Evolutionary conservation across 1,284 basidiomycete species (phyloP), one percentile per base, ranked within the genome.

Genomic region (Porodaedalea pini): DNA sequence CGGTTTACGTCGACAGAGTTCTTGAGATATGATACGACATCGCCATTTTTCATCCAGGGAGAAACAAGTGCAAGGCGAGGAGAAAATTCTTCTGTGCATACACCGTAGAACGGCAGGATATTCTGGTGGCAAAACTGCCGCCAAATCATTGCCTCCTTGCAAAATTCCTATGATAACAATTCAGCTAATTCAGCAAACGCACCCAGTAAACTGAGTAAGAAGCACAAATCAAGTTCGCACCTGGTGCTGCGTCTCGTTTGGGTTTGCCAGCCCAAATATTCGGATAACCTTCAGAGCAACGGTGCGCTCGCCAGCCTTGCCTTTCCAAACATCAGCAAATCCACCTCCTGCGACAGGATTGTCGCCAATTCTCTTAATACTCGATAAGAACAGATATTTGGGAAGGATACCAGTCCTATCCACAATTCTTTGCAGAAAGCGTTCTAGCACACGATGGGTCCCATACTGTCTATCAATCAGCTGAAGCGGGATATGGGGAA

Each of bases 261-360:
- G 15, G 13, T 47, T 53, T 29, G 27, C 40, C 8, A 15, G 21
- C 13, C 41, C 40, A 45, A 51, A 58, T 3, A 58, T 41, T 21
- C 53, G 15, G 10, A 56, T 21, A 15, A 59, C 58, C 40, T 59
- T 59, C 36, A 59, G n/a, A 23, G 58, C 58, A 25, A 59, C 58
- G 27, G n/a, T 25, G 36, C 45, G 19, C 4, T 21, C 45, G 3
- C 37, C 21, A 36, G 40, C 29, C 17, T 19, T 27, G 25, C 58
- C 58, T 40, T 45, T 29, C 27, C 41, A 59, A 15, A 59, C 57
- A 34, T 59, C 57, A 4, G 57, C 51, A 39, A 55, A 59, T 2
- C 57, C 57, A 4, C 53, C 58, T n/a, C 58, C 58, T 7, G 31
- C 37, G 34, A 59, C 37, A 3, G 58, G 48, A 27, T 57, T 34